Evolutionary conservation across 371 early-diverging fungal species (phyloP), one percentile per base, ranked within the genome.

Genomic region (Blakeslea trispora): DNA sequence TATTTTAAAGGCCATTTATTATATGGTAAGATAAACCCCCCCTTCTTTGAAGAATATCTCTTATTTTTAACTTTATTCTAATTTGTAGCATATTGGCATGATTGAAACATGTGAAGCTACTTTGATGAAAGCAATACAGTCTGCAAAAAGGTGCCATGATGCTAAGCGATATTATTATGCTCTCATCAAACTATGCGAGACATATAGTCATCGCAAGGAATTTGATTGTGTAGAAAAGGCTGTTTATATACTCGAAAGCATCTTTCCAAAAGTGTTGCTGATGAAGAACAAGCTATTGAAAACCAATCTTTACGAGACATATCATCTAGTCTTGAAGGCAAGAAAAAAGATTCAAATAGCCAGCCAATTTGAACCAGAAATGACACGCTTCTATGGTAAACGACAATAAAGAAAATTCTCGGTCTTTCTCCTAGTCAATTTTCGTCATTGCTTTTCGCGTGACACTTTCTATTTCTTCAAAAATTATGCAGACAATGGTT

Each of bases 181-280:
- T 8, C 28, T 42, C 15, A 58, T 67, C 22, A 57, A 55, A 34
- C 19, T 67, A 9, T 32, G 60, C 31, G 64, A 64, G 43, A 58
- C 55, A 0, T 53, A 53, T 37, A 19, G 61, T 19, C 45, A 50
- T 6, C 37, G 40, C 21, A 32, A 50, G 2, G 39, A 50, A n/a
- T 17, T 50, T 0, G 50, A 39, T 22, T 31, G 48, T 18, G 10
- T 55, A 17, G 23, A 34, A 45, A 58, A 58, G 13, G 48, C 66
- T 1, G 45, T 60, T 2, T 32, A 39, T 17, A 58, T 66, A 19
- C 24, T 54, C 11, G 58, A 54, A 19, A 40, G 28, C 17, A 57
- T 57, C 15, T 69, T 69, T 21, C 57, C 65, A 17, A 54, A 55
- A 45, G 63, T 67, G 1, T 40, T 67, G 7, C 31, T 64, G n/a